Base-by-base conservation (phyloP, 2,329 filamentous ascomycete species). In the Aspergillus vadensis region DNA sequence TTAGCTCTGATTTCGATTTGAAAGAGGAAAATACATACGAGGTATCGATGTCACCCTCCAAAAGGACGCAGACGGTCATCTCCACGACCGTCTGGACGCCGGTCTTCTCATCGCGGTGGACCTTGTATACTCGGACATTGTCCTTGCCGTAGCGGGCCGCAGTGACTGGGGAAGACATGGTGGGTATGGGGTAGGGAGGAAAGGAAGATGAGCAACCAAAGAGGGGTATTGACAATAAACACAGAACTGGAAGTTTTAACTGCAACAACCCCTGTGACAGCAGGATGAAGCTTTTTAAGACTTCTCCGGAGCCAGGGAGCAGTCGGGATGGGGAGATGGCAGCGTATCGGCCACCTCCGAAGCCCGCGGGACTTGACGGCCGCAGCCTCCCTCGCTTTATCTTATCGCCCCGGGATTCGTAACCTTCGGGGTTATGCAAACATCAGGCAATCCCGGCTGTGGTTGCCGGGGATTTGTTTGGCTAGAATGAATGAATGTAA, bases 111-210 rank as follows among this genome's bases (percentile, higher is more conserved):
- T 98, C 88, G 70, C 87, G 88, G 73, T 96, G 85, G 72, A 97
- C 92, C 80, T 99, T 99, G 87, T 90, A 96, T 71, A 99, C 87
- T 73, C 95, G 93, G 84, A 99, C 90, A 82, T 99, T 98, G 86
- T 98, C 95, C 87, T 99, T 82, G 68, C 80, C 80, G 69, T 82
- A 82, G 60, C 79, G 79, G 60, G 80, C 79, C 65, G 79, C 76
- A 59, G 77, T 70, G 54, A 82, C 68, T 63, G 72, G 63, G 72
- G 82, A 59, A 52, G 68, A 67, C 74, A 77, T 77, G 38, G 41
- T 71, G 65, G 39, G 59, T 47, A 44, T 41, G 44, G 32, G 25
- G 30, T 48, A 39, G 32, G 36, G 49, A 52, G 54, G 38, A 50
- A 17, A 30, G 50, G 38, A 38, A 21, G 32, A 47, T 56, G 41